Percentiles rank a stretch among this genome's conserved stretches.
phyloP scores from a whole-genome alignment of 2,329 filamentous ascomycete genomes.

The Microcyclosporella mali region DNA sequence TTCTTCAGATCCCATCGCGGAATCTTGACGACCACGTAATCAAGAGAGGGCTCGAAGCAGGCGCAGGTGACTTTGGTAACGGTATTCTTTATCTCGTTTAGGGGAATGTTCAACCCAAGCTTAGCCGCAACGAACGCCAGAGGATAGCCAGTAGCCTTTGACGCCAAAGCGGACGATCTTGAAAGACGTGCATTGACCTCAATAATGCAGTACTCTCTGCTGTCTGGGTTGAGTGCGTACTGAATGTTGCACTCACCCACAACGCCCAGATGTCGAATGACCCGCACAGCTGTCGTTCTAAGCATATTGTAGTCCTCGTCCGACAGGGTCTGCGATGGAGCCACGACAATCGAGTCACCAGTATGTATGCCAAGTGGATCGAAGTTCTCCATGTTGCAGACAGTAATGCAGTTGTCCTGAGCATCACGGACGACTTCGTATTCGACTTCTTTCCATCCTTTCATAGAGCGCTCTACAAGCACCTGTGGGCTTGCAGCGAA shows the following conservation, averaged over 20 bases:
- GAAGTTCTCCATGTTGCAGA: conserved; percentile 99
- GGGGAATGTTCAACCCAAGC: conserved; percentile 84
- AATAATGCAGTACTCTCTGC: conserved; percentile 96
- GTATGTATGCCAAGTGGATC: conserved; percentile 97
- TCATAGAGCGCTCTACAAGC: conserved; percentile 96
- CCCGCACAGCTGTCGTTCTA: conserved; percentile 90
- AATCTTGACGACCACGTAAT: conserved; percentile 98
- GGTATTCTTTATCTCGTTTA: conserved; percentile 94
- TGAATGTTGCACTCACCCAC: conserved; percentile 99
- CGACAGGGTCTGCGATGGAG: conserved; percentile 90
- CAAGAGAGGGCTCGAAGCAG: conserved; percentile 96
- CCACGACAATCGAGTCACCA: conserved; percentile 95
- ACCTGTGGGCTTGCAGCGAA: conserved; percentile 94
- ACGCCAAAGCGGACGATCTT: conserved; percentile 88
- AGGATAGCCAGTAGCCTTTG: conserved; percentile 94
- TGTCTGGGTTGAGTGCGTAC: conserved; percentile 93
- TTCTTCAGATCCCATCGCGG: conserved; percentile 98
- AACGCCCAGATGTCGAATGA: conserved; percentile 93
- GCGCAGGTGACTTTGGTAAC: conserved; percentile 94
- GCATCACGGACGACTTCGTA: conserved; percentile 96
- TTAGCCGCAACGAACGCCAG: conserved; percentile 96
- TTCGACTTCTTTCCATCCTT: conserved; percentile 99
- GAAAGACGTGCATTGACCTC: conserved; percentile 97
- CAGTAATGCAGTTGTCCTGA: conserved; percentile 96
- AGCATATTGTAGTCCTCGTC: conserved; percentile 99